phyloP scores from a whole-genome alignment of 768 basidiomycete species.

The Amyloporia xantha region DNA sequence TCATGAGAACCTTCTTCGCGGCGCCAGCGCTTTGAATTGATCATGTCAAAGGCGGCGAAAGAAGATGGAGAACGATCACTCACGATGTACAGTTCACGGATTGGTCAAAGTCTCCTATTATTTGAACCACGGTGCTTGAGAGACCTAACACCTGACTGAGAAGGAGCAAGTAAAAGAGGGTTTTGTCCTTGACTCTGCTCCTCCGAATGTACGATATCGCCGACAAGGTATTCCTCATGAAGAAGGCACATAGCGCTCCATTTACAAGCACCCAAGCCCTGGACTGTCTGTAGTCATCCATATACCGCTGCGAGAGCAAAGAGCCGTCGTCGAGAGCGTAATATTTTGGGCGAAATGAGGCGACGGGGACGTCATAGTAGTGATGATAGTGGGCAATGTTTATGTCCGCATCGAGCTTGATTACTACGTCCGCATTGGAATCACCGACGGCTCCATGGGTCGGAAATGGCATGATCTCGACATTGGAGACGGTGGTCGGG shows the following conservation, averaged over 20 bases:
- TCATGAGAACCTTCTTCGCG: slow-evolving; percentile 10
- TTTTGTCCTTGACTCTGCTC: slow-evolving; percentile 51
- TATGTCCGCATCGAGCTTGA: slow-evolving; percentile 43
- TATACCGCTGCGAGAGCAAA: slow-evolving; percentile 42
- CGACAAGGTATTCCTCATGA: slow-evolving; percentile 45
- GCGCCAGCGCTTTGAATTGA: slow-evolving; percentile 10
- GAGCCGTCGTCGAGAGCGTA: slow-evolving; percentile 46
- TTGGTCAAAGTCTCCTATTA: slow-evolving; percentile 40
- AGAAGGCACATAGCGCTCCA: slow-evolving; percentile 45
- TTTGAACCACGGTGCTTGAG: slow-evolving; percentile 34
- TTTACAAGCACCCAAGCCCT: slow-evolving; percentile 40
- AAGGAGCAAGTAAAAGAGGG: slow-evolving; percentile 50
- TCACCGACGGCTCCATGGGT: slow-evolving; percentile 1
- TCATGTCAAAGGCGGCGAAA: no score
- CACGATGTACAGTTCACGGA: slow-evolving; percentile 41
- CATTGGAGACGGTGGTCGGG: neutral
- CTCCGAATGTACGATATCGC: slow-evolving; percentile 46
- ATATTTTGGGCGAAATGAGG: slow-evolving; percentile 40
- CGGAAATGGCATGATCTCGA: neutral
- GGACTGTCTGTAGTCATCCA: slow-evolving; percentile 34
- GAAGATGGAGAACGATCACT: slow-evolving; percentile 31
- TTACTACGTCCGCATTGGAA: slow-evolving; percentile 36
- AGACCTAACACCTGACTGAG: slow-evolving; percentile 49
- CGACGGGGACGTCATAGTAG: slow-evolving; percentile 37
- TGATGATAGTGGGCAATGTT: slow-evolving; percentile 41